These are phyloP conservation scores for Quercus suber DNA, from an alignment of 306 rosid genomes.

Conservation along the genomic window DNA sequence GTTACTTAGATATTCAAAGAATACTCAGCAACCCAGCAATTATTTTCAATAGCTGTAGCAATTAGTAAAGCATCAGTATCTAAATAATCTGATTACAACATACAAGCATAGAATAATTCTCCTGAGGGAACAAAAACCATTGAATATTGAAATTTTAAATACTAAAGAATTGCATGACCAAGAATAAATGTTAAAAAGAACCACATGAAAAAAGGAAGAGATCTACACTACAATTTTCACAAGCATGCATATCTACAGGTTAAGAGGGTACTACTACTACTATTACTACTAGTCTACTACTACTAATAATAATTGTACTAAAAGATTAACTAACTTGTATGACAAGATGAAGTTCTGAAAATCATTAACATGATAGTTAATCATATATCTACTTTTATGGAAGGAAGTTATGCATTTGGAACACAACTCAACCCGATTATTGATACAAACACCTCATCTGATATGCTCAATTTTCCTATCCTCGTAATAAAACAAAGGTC, in stretches of 20 bases:
- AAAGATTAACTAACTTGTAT: no score
- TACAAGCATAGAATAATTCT: constrained; percentile 18
- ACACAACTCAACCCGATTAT: constrained; percentile 75
- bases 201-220: background rate
- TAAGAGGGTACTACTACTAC: background rate
- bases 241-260: background rate
- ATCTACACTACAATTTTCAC: background rate
- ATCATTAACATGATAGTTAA: background rate
- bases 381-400: background rate
- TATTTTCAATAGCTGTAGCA: constrained; percentile 84
- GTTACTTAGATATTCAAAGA: constrained; percentile 76
- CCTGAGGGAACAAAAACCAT: constrained; percentile 20
- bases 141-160: constrained; percentile 10
- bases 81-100: background rate
- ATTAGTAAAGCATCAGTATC: constrained; percentile 3
- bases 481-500: constrained; percentile 41
- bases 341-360: background rate
- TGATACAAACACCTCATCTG: constrained; percentile 84
- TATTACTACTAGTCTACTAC: no score
- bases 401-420: constrained; percentile 7
- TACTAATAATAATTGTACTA: no score
- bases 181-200: background rate
- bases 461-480: constrained; percentile 97
- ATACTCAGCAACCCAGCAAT: constrained; percentile 68
- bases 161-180: constrained; percentile 9